These are phyloP conservation scores for Saturnispora kantuleensis DNA, from an alignment of 805 yeast genomes.

Conservation along the genomic window DNA sequence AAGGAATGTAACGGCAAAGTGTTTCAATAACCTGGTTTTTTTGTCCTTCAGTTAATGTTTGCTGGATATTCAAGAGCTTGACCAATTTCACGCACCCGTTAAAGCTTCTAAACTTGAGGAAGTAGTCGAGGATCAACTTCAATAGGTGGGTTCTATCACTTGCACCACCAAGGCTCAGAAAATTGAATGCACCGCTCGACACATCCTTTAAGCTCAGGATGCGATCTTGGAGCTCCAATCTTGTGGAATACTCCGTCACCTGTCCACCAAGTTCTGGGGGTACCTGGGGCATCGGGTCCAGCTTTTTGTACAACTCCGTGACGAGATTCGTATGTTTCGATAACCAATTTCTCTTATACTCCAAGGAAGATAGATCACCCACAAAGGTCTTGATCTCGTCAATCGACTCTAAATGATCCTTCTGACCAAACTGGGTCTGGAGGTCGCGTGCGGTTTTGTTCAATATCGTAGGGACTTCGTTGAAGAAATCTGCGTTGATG, in stretches of 20 bases:
- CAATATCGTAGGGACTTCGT: constrained; percentile 63
- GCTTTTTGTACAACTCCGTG: background rate
- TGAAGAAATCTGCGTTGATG: constrained; percentile 56
- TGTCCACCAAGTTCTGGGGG: background rate
- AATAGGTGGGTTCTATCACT: too few relatives aligned
- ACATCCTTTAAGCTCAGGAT: background rate
- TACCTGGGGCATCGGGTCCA: background rate
- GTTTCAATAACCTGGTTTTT: background rate
- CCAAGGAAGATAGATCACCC: constrained; percentile 54
- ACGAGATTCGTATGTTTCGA: constrained; percentile 63
- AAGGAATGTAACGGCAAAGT: background rate
- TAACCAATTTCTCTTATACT: constrained; percentile 55
- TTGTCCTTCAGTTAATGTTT: background rate
- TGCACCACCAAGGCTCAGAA: too few relatives aligned
- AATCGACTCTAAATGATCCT: constrained; percentile 47
- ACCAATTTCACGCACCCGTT: background rate
- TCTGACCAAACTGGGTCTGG: constrained; percentile 56
- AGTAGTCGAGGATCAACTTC: background rate
- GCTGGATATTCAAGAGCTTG: background rate
- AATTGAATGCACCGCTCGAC: too few relatives aligned
- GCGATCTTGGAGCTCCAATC: background rate
- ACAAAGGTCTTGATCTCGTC: constrained; percentile 67
- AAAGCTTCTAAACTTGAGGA: background rate
- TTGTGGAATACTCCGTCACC: background rate
- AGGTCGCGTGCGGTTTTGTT: constrained; percentile 62